Evolutionary conservation across 1,284 basidiomycete species (phyloP).

Genomic region (Ceratobasidium sp.): DNA sequence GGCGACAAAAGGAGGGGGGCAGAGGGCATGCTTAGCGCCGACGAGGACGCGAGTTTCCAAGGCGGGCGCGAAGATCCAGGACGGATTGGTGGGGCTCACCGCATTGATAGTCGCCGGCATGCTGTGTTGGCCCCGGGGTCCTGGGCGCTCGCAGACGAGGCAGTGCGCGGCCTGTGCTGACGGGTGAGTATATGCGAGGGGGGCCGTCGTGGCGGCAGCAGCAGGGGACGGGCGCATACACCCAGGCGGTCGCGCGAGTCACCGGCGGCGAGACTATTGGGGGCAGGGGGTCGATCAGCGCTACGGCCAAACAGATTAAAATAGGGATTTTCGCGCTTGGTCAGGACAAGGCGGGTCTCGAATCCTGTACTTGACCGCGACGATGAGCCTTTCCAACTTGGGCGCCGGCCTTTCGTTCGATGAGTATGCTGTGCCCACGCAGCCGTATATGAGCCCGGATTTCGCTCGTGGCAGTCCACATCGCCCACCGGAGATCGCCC

Average conservation of each 20-base stretch:
- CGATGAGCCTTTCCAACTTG: constrained; percentile 27
- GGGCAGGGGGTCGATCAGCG: not conserved
- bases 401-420: constrained; percentile 1
- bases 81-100: constrained; percentile 2
- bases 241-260: not conserved
- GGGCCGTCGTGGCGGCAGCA: not conserved
- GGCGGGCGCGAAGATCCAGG: not conserved
- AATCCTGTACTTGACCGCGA: constrained; percentile 15
- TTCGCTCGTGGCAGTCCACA: constrained; percentile 18
- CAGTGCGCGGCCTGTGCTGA: constrained; percentile 8
- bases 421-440: constrained; percentile 26
- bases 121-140: constrained; percentile 1
- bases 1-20: constrained; percentile 7
- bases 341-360: not conserved
- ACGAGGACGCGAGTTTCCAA: constrained; percentile 19
- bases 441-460: not conserved
- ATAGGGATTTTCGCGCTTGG: not conserved
- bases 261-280: not conserved
- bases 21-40: constrained; percentile 22
- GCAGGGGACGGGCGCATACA: not conserved
- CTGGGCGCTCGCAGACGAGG: constrained; percentile 5
- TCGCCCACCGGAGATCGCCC: not conserved
- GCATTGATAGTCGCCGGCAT: constrained; percentile 18
- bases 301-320: not conserved
- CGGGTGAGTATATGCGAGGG: not conserved